Evolutionary conservation across 805 yeast species (phyloP).

Genomic region (Candida xiaguanensis): DNA sequence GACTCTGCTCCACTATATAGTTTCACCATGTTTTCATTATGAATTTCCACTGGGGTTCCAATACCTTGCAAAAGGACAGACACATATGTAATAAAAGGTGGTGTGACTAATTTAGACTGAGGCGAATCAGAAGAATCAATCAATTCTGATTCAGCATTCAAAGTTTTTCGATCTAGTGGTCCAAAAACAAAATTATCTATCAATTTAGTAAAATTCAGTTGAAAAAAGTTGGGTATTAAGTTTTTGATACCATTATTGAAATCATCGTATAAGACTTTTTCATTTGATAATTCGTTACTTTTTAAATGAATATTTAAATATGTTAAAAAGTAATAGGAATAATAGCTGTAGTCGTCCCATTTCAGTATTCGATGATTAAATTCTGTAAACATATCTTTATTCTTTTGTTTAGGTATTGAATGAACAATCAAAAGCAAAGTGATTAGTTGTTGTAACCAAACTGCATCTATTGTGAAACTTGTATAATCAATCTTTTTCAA

Average conservation of each 20-base stretch:
- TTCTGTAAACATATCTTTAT: conserved; percentile 28
- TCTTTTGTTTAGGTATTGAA: conserved; percentile 23
- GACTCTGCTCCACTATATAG: conserved; percentile 69
- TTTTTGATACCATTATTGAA: conserved; percentile 15
- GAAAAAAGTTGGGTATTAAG: conserved; percentile 14
- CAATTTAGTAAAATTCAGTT: conserved; percentile 3
- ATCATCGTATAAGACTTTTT: conserved; percentile 14
- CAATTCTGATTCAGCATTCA: not conserved
- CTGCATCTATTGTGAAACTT: conserved; percentile 34
- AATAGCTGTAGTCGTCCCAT: conserved; percentile 42
- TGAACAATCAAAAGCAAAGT: conserved; percentile 47
- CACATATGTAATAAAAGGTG: conserved; percentile 37
- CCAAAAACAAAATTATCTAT: conserved; percentile 2
- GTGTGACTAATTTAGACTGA: conserved; percentile 38
- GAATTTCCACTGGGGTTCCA: conserved; percentile 30
- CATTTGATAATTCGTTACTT: conserved; percentile 5
- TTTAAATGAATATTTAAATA: conserved; percentile 44
- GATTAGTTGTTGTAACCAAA: conserved; percentile 40
- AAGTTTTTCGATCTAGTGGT: not conserved
- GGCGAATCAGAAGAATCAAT: conserved; percentile 2
- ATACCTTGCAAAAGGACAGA: conserved; percentile 25
- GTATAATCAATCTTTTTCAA: conserved; percentile 44
- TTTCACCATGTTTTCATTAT: conserved; percentile 49
- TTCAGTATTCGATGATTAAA: conserved; percentile 20
- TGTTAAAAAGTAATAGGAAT: conserved; percentile 45